Evolutionary conservation across 345 rosid genomes (phyloP).

Genomic region (Xanthoceras sorbifolium): DNA sequence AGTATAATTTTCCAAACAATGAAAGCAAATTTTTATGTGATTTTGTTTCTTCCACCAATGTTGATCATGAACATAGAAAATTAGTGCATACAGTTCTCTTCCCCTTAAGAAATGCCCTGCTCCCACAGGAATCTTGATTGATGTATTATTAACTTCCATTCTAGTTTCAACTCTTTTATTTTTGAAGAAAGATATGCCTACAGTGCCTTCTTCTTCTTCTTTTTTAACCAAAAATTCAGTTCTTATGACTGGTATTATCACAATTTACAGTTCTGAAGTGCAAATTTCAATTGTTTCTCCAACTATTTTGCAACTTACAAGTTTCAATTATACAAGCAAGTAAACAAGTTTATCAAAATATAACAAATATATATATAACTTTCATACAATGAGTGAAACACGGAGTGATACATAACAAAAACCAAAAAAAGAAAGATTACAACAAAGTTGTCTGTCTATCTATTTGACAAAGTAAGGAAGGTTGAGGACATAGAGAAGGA

Average conservation of each 20-base stretch:
- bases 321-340: not conserved
- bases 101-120: not conserved
- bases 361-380: not conserved
- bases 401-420: conserved; percentile 3
- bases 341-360: not conserved
- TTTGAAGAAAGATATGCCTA: no score
- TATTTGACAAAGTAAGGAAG: conserved; percentile 90
- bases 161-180: no score
- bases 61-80: not conserved
- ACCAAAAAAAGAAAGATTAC: not conserved
- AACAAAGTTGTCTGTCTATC: conserved; percentile 12
- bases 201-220: not conserved
- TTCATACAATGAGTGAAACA: conserved; percentile 20
- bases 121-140: no score
- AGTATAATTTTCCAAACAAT: not conserved
- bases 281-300: not conserved
- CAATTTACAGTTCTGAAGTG: not conserved
- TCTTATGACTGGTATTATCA: not conserved
- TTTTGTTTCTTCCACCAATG: not conserved
- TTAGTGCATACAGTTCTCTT: not conserved
- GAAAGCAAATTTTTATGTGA: not conserved
- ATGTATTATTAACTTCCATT: no score
- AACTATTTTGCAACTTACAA: not conserved
- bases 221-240: no score
- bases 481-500: conserved; percentile 79